Evolutionary conservation across 2,329 filamentous ascomycete species (phyloP), one percentile per base, ranked within the genome.

Genomic region (Penicillium carneum): DNA sequence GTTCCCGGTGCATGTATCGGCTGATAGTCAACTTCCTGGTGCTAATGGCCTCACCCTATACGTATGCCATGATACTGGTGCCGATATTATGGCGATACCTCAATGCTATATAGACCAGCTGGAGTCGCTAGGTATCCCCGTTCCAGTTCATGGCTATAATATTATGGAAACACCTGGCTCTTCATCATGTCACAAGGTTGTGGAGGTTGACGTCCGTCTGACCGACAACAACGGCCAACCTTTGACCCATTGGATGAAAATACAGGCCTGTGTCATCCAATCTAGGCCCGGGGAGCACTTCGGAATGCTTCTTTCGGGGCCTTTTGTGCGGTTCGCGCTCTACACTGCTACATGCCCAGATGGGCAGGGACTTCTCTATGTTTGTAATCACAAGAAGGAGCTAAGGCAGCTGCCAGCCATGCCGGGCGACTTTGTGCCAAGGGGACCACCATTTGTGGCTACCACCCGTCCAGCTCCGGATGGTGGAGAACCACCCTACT

Each of bases 21-120:
- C 12, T 12, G 9, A 43, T 23, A 31, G 46, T 8, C 46, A 36
- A 36, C 18, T 0, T 16, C 1, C 1, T 26, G 16, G 23, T 11
- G 11, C 8, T 8, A 4, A 10, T 41, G 6, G 23, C 26, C 11
- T 20, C 39, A 51, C n/a, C 26, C 11, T 52, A 6, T 14, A 3
- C 3, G 41, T 47, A 4, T 8, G 46, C 1, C 48, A 55, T 33
- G 61, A 63, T 23, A 63, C 61, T 12, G 61, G 61, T n/a, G 39
- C 61, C 4, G 36, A 41, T n/a, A 6, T 51, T 1, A 56, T 60
- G 61, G 46, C 14, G 2, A 20, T 63, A 20, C 50, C 50, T 20
- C 4, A 33, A 20, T 42, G 26, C 16, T n/a, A 53, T 18, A 7
- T 53, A 20, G 26, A 42, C n/a, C n/a, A 42, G n/a, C 14, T 53